These are phyloP conservation scores for Naganishia vaughanmartiniae DNA, from an alignment of 768 basidiomycete genomes.

Conservation along the genomic window DNA sequence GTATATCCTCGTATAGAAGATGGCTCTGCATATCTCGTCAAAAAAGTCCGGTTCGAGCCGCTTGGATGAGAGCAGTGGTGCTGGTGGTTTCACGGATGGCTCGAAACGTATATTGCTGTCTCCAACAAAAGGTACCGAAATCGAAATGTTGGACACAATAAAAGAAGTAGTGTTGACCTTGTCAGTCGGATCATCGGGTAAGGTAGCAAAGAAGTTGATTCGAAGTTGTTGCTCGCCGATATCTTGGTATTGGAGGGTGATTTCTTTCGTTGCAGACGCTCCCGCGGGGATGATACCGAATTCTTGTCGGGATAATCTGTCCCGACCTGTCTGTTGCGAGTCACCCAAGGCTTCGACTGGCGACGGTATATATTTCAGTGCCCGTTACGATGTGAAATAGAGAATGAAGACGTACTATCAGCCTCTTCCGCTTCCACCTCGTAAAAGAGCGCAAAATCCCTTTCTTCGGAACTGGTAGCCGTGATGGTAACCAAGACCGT, in stretches of 20 bases:
- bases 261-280: slow-evolving; percentile 60
- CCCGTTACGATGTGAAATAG: slow-evolving; percentile 49
- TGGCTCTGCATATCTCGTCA: slow-evolving; percentile 19
- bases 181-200: slow-evolving; percentile 39
- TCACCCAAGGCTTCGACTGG: not conserved
- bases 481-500: slow-evolving; percentile 36
- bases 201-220: slow-evolving; percentile 69
- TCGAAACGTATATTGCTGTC: slow-evolving; percentile 61
- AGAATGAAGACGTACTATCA: slow-evolving; percentile 68
- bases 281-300: slow-evolving; percentile 67
- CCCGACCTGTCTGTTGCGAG: not conserved
- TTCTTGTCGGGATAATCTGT: not conserved
- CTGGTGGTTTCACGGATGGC: slow-evolving; percentile 52
- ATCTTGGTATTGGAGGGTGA: slow-evolving; percentile 63
- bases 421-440: slow-evolving; percentile 61
- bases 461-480: slow-evolving; percentile 29
- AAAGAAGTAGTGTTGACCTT: slow-evolving; percentile 28
- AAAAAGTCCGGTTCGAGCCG: slow-evolving; percentile 17
- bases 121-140: slow-evolving; percentile 63
- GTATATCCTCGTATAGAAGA: not conserved
- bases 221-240: slow-evolving; percentile 74
- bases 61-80: slow-evolving; percentile 1
- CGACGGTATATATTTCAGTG: not conserved
- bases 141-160: slow-evolving; percentile 65
- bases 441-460: slow-evolving; percentile 55